phyloP scores from a whole-genome alignment of 371 early-diverging fungal genomes.

The Mycotypha africana region DNA sequence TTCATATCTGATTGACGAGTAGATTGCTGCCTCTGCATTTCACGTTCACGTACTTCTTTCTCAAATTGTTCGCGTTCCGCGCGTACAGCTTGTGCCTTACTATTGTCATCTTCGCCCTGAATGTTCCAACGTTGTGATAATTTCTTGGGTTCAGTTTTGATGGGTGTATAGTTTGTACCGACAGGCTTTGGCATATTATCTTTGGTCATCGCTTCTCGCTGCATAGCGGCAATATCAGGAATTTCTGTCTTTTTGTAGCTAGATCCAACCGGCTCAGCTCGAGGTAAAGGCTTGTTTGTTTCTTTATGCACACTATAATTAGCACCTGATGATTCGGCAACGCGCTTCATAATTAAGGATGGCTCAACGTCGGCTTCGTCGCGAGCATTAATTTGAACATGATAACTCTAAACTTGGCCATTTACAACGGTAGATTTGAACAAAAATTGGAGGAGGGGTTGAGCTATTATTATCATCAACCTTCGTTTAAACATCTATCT shows the following conservation, averaged over 20 bases:
- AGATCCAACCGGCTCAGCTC: slow-evolving; percentile 48
- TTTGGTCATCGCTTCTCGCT: slow-evolving; percentile 50
- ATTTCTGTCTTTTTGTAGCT: slow-evolving; percentile 61
- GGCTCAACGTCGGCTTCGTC: slow-evolving; percentile 82
- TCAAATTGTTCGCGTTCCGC: slow-evolving; percentile 46
- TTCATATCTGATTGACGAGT: slow-evolving; percentile 12
- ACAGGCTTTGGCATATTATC: slow-evolving; percentile 49
- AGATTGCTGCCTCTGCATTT: slow-evolving; percentile 24
- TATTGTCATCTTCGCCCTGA: slow-evolving; percentile 9
- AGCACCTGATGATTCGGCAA: slow-evolving; percentile 80
- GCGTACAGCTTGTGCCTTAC: slow-evolving; percentile 34
- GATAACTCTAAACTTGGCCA: slow-evolving; percentile 77
- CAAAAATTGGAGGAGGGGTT: no score
- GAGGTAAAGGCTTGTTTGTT: slow-evolving; percentile 31
- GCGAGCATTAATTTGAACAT: slow-evolving; percentile 89
- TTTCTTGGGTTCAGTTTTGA: slow-evolving; percentile 41
- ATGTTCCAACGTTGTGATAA: slow-evolving; percentile 37
- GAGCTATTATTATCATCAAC: not conserved
- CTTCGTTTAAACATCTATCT: not conserved
- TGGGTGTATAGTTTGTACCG: slow-evolving; percentile 40
- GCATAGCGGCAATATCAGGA: slow-evolving; percentile 60
- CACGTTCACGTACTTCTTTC: slow-evolving; percentile 52
- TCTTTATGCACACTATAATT: slow-evolving; percentile 84
- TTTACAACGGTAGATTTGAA: not conserved
- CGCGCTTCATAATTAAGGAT: slow-evolving; percentile 78